Conservation (phyloP, 2,329 filamentous ascomycete genomes). For the Aspergillus pseudoglaucus region DNA sequence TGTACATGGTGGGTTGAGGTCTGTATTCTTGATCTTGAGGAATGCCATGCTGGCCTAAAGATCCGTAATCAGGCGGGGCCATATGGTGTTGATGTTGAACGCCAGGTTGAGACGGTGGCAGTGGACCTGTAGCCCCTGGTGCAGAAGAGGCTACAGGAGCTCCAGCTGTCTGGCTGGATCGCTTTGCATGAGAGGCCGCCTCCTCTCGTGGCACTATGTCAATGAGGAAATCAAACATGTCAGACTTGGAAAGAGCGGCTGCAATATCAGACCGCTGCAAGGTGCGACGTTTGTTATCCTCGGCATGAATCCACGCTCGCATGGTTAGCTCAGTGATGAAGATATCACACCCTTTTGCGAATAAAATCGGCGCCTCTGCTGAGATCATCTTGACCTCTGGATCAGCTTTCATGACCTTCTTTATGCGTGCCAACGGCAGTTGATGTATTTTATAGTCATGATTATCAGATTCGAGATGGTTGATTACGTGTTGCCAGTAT, state of each 20-base stretch:
- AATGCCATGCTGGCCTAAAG: slow-evolving; percentile 57
- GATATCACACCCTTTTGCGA: slow-evolving; percentile 97
- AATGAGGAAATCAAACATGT: slow-evolving; percentile 99
- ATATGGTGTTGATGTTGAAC: slow-evolving; percentile 51
- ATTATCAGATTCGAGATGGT: slow-evolving; percentile 84
- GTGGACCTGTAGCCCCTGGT: slow-evolving; percentile 30
- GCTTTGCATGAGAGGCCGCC: slow-evolving; percentile 76
- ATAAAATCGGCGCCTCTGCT: slow-evolving; percentile 92
- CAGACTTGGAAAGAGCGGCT: slow-evolving; percentile 88
- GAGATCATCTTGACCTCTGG: slow-evolving; percentile 99
- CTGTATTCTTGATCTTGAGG: slow-evolving; percentile 71
- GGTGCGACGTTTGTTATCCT: slow-evolving; percentile 96
- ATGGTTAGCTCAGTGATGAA: slow-evolving; percentile 99
- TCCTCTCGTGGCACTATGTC: slow-evolving; percentile 97
- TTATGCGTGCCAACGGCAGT: slow-evolving; percentile 92
- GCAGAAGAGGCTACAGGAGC: slow-evolving; percentile 46
- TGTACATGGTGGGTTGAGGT: slow-evolving; percentile 72
- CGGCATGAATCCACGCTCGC: slow-evolving; percentile 98
- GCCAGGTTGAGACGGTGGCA: slow-evolving; percentile 39
- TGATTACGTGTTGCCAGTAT: slow-evolving; percentile 99
- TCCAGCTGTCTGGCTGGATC: slow-evolving; percentile 47
- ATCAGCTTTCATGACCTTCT: slow-evolving; percentile 99
- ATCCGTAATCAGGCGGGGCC: slow-evolving; percentile 52
- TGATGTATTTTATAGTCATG: slow-evolving; percentile 99
- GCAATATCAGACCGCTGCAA: slow-evolving; percentile 95